Evolutionary conservation across 306 rosid species (phyloP), one percentile per base, ranked within the genome.

Genomic region (Castanea mollissima): DNA sequence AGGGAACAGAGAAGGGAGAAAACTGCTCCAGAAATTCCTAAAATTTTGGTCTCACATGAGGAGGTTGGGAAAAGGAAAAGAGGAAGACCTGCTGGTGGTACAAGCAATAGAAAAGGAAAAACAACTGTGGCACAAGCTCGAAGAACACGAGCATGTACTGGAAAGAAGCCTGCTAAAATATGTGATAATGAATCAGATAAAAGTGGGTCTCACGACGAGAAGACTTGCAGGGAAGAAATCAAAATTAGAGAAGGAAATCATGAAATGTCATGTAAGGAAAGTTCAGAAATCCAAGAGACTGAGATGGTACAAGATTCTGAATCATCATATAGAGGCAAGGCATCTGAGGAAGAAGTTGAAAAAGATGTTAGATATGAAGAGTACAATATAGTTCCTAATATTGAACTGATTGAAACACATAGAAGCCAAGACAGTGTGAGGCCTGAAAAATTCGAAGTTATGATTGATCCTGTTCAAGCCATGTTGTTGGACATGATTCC

Each of bases 401-500:
- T 74, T 46, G 82, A 85, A 79, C 80, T 79, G 85, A 49, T 27
- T 16, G 86, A 85, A 71, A 83, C 62, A 76, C 71, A 15, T 46
- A 69, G 74, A 77, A 68, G 58, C n/a, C 79, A 82, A 63, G 67
- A 76, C 57, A 74, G 56, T n/a, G 58, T 79, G 77, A 75, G 63
- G 72, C 19, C 46, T 1, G 87, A 88, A 70, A 86, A 90, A 76
- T 85, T 80, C 20, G 90, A 87, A 75, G 71, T 78, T 16, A 76
- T 74, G 76, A 71, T 51, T 23, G 96, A 91, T 89, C 98, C 97
- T 2, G 81, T 94, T 79, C 88, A 92, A 67, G 94, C 99, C 1
- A 92, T 95, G 97, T 72, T 92, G 81, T 85, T 95, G 78, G 90
- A 86, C 85, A 84, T 91, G 93, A 90, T 92, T 90, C 98, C 99